Conservation (phyloP, 306 rosid genomes). For the Datisca glomerata region DNA sequence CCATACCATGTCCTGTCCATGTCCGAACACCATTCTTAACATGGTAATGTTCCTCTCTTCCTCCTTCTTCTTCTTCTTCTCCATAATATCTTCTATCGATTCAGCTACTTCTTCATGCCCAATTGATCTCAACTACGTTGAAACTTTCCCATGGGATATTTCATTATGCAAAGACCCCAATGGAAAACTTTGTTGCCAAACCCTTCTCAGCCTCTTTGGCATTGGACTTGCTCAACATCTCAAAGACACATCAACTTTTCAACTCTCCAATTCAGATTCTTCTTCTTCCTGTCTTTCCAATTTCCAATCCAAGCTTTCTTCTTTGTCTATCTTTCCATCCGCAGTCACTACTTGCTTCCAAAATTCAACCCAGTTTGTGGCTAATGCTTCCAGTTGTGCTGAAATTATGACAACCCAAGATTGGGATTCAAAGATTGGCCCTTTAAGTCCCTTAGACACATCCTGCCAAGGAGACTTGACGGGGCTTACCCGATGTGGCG, state of each 20-base stretch:
- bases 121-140: constrained; percentile 54
- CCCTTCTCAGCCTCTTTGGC: constrained; percentile 50
- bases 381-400: constrained; percentile 34
- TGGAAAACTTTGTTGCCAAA: constrained; percentile 40
- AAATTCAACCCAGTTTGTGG: constrained; percentile 36
- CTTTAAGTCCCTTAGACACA: constrained; percentile 17
- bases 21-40: no score
- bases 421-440: constrained; percentile 32
- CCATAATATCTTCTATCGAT: no score
- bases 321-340: constrained; percentile 22
- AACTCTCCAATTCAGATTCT: constrained; percentile 26
- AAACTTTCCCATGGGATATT: constrained; percentile 65
- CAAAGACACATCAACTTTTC: constrained; percentile 35
- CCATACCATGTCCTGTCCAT: no score
- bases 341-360: constrained; percentile 34
- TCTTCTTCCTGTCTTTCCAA: constrained; percentile 49
- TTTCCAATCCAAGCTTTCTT: constrained; percentile 22
- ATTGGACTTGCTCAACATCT: constrained; percentile 57
- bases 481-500: constrained; percentile 22
- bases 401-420: constrained; percentile 39
- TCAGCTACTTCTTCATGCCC: constrained; percentile 55
- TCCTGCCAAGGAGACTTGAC: constrained; percentile 38
- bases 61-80: no score
- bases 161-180: constrained; percentile 30
- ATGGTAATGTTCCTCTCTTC: no score